Evolutionary conservation across 805 yeast species (phyloP).

Genomic region (Candida yuanshanica): DNA sequence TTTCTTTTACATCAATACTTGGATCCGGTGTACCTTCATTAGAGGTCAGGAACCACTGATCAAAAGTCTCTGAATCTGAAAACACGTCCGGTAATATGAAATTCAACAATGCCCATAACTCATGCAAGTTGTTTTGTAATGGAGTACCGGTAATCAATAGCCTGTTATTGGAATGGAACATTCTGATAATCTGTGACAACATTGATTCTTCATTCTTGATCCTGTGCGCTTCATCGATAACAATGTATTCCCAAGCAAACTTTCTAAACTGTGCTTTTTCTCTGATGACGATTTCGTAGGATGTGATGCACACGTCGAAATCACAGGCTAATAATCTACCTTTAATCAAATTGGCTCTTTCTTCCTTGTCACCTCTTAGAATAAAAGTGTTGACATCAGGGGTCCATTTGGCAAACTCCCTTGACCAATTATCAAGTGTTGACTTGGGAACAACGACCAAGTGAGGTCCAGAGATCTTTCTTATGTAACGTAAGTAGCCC

Average conservation of each 20-base stretch:
- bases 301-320: conserved; percentile 57
- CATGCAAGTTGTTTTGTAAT: conserved; percentile 71
- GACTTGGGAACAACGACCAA: conserved; percentile 75
- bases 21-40: conserved; percentile 24
- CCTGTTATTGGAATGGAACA: conserved; percentile 66
- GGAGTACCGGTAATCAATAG: conserved; percentile 80
- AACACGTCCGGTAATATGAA: conserved; percentile 76
- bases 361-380: conserved; percentile 69
- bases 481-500: conserved; percentile 63
- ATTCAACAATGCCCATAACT: conserved; percentile 75
- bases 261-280: conserved; percentile 65
- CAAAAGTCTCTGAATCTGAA: conserved; percentile 67
- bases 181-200: conserved; percentile 67
- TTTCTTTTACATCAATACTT: conserved; percentile 33
- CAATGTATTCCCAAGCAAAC: conserved; percentile 69
- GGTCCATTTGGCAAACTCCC: conserved; percentile 75
- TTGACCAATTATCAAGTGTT: conserved; percentile 73
- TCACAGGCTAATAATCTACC: conserved; percentile 48
- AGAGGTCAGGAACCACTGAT: conserved; percentile 56
- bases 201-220: conserved; percentile 60
- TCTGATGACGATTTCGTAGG: conserved; percentile 72
- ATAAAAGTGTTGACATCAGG: conserved; percentile 71
- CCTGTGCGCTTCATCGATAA: conserved; percentile 81
- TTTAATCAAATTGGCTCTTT: conserved; percentile 50
- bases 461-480: conserved; percentile 62